Evolutionary conservation across 371 early-diverging fungal genomes (phyloP).

Genomic region (Syncephalastrum racemosum): DNA sequence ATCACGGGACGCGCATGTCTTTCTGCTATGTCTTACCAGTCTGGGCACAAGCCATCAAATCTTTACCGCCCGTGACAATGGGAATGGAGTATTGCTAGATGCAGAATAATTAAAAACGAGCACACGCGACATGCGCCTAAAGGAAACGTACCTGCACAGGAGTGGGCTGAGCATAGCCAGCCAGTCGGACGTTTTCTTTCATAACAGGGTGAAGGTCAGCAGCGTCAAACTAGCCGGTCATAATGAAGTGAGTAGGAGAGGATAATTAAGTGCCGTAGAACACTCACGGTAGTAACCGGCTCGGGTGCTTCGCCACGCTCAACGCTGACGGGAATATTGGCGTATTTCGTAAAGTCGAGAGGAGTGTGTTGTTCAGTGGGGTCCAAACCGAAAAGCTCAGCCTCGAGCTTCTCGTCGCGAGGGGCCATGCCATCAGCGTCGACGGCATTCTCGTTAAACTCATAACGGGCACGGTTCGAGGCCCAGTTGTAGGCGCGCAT

Average conservation of each 20-base stretch:
- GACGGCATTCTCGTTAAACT: constrained; percentile 48
- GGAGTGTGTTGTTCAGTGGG: constrained; percentile 48
- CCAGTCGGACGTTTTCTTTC: constrained; percentile 56
- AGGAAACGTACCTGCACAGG: constrained; percentile 61
- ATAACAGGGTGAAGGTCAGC: constrained; percentile 49
- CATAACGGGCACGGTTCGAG: constrained; percentile 52
- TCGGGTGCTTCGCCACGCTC: constrained; percentile 39
- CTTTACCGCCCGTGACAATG: constrained; percentile 60
- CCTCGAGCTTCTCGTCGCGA: constrained; percentile 39
- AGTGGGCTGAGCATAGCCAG: constrained; percentile 64
- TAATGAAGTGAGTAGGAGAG: constrained; percentile 2
- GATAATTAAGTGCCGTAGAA: neutral
- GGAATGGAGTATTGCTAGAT: constrained; percentile 66
- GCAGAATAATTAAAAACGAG: neutral
- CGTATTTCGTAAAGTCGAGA: constrained; percentile 56
- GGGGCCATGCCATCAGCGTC: constrained; percentile 40
- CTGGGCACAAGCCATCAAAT: constrained; percentile 80
- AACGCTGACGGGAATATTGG: constrained; percentile 48
- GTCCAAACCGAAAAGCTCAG: constrained; percentile 40
- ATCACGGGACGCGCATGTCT: neutral
- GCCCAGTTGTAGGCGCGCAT: constrained; percentile 52
- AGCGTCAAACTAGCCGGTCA: constrained; percentile 36
- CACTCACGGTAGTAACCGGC: constrained; percentile 35
- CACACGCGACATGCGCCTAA: neutral
- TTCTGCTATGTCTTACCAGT: constrained; percentile 54